Base-by-base conservation (phyloP, 148 eudicot genomes). In the Silene uniflora region DNA sequence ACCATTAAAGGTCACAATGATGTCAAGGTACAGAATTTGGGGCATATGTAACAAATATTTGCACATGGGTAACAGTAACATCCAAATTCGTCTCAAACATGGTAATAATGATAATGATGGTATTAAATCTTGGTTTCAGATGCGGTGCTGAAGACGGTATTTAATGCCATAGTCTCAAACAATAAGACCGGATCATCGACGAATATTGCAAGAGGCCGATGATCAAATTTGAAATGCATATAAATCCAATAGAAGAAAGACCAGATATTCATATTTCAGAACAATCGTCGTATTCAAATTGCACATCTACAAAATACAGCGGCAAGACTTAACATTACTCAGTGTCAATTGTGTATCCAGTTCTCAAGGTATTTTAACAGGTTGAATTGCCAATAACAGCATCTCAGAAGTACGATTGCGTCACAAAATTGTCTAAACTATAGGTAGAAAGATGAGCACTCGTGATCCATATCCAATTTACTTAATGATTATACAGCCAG, bases 321-420 rank as follows among this genome's bases (percentile, higher is more conserved):
- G 64, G n/a, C 67, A 64, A 35, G 27, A 8, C 35, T 10, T 21
- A 60, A n/a, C n/a, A 67, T 44, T 56, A 61, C 42, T 22, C 56
- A 39, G 56, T 12, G 56, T 12, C 21, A 39, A 39, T 60, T 39
- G 60, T 39, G 47, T 35, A 39, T 73, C 18, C 22, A 29, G 24
- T 27, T 60, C 64, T 60, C 80, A 59, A 67, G 70, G 62, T 21
- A 76, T 44, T 16, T 52, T 2, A 80, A 35, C 73, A 75, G 71
- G 56, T 22, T 42, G 32, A 56, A 63, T 25, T 59, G 62, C 22
- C 62, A 17, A 65, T 32, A 49, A 60, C 22, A 58, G 59, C 39
- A 63, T 75, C 76, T 81, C 70, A 67, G 27, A 72, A 67, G 67
- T 39, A 64, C 76, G 64, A 22, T 24, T 58, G 7, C 19, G 18